These are phyloP conservation scores for Castanea sativa DNA, from an alignment of 306 rosid species.

Conservation along the genomic window DNA sequence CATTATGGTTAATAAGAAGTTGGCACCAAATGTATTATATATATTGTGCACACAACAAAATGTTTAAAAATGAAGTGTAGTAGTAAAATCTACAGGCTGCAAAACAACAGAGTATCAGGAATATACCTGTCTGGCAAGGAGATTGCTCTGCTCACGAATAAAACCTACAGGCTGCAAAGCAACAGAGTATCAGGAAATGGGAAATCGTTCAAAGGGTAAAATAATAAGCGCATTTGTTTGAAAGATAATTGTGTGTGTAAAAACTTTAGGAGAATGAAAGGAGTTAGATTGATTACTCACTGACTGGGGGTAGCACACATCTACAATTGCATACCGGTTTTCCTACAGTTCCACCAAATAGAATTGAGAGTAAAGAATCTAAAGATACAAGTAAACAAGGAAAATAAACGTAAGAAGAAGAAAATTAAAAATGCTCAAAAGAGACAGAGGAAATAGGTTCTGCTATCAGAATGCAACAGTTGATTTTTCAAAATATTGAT, in stretches of 20 bases:
- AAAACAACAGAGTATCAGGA: constrained; percentile 22
- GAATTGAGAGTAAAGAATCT: background rate
- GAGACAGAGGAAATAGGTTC: constrained; percentile 2
- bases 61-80: constrained; percentile 1
- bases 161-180: constrained; percentile 79
- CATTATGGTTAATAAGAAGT: background rate
- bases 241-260: background rate
- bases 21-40: constrained; percentile 5
- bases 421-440: constrained; percentile 1
- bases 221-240: background rate
- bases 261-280: constrained; percentile 8
- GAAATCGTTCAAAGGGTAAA: constrained; percentile 10
- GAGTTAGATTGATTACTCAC: constrained; percentile 51
- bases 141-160: constrained; percentile 78
- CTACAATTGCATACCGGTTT: constrained; percentile 91
- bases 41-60: background rate
- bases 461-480: background rate
- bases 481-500: too few species aligned
- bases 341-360: constrained; percentile 60
- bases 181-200: constrained; percentile 18
- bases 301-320: constrained; percentile 86
- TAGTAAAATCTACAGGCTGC: constrained; percentile 64
- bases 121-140: constrained; percentile 81
- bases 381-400: constrained; percentile 20
- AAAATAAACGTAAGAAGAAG: background rate